Base-by-base conservation (phyloP, 2,329 filamentous ascomycete species). In the Colletotrichum trifolii region DNA sequence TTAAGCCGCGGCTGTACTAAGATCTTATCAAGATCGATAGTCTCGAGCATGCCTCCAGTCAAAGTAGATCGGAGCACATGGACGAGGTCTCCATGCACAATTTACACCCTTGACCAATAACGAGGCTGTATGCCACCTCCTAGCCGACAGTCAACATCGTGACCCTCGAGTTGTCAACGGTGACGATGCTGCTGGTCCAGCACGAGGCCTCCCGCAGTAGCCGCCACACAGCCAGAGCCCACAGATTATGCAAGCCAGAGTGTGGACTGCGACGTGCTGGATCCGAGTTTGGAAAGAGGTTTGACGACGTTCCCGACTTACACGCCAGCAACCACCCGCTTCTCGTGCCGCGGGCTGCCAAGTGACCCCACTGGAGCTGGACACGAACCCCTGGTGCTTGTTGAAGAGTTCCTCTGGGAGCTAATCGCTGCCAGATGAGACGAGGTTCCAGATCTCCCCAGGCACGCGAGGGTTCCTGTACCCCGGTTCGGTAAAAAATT, bases 381-480 rank as follows among this genome's bases (percentile, higher is more conserved):
- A 46, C 50, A 42, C 52, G 50, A 65, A 56, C 57, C 62, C 58
- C 46, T 36, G 39, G 50, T 25, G 25, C 35, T 52, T 25, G 36
- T 52, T 53, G 62, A 61, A 61, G 52, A 65, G 38, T 59, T 46
- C 55, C 52, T 52, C 25, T 25, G 25, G 39, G 61, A 52, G 62
- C 57, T 65, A 53, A 61, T 42, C 38, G 62, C 52, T 61, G 50
- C 40, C 42, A 65, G 62, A 55, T 48, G 46, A 61, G 62, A 61
- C 50, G 56, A 65, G 60, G 57, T 56, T 52, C 57, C 62, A 65
- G 62, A 65, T 65, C 62, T 55, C 62, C 25, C 25, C 62, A 65
- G 57, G 57, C 50, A 65, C 57, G 39, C 25, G 25, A 25, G 25
- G 55, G 57, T 25, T 55, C 43, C 62, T 65, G 62, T 56, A 65